A percentile compares a stretch with the other conserved stretches of the same genome.
Evolutionary conservation across 2,329 filamentous ascomycete genomes (phyloP).

Genomic region (Fusarium cicatricum): DNA sequence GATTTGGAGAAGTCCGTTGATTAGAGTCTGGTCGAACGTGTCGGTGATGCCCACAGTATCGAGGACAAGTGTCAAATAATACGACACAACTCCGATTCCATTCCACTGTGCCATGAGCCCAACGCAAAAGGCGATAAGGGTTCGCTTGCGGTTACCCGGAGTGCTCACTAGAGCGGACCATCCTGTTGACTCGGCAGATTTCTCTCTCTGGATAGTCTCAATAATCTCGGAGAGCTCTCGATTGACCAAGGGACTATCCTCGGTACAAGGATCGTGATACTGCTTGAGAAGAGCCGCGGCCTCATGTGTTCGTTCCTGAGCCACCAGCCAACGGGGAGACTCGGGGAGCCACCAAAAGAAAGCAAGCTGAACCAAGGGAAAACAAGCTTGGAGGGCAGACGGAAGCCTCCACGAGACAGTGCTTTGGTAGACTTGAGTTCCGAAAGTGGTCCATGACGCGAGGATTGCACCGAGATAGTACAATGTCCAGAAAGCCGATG

Average conservation of each 20-base stretch:
- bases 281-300: constrained; percentile 56
- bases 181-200: constrained; percentile 45
- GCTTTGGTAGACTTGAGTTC: constrained; percentile 37
- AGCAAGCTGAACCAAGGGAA: constrained; percentile 50
- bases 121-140: constrained; percentile 34
- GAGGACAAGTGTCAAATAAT: constrained; percentile 51
- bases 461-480: constrained; percentile 50
- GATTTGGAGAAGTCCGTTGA: constrained; percentile 53
- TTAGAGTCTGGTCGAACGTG: constrained; percentile 49
- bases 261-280: constrained; percentile 52
- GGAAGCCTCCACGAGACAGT: constrained; percentile 45
- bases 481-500: constrained; percentile 48
- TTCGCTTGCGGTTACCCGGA: constrained; percentile 50
- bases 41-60: constrained; percentile 51
- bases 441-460: constrained; percentile 51
- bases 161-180: constrained; percentile 35
- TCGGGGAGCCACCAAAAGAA: constrained; percentile 55
- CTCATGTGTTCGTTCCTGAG: constrained; percentile 58
- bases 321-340: constrained; percentile 58
- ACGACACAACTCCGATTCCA: constrained; percentile 46
- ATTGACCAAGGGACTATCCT: constrained; percentile 48
- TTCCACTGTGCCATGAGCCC: constrained; percentile 45
- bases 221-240: constrained; percentile 52
- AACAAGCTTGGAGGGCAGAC: constrained; percentile 42
- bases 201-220: constrained; percentile 45